Evolutionary conservation across 1,284 basidiomycete species (phyloP).

Genomic region (Xerocomus minutiporus): DNA sequence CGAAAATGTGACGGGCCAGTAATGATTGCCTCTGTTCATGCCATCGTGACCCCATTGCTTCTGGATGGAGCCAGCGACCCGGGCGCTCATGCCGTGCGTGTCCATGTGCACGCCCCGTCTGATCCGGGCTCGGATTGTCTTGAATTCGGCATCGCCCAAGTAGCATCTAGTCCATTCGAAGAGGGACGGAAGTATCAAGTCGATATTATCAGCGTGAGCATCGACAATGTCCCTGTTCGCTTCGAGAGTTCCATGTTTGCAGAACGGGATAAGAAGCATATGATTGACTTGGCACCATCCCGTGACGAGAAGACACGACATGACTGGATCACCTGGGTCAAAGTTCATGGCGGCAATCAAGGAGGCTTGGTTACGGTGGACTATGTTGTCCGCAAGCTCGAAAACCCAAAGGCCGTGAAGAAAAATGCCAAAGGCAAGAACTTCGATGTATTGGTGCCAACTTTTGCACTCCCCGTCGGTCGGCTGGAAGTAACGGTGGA

Average conservation of each 20-base stretch:
- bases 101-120: constrained; percentile 52
- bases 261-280: constrained; percentile 35
- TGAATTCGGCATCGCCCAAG: constrained; percentile 68
- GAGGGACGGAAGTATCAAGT: constrained; percentile 38
- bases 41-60: constrained; percentile 50
- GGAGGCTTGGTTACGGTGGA: constrained; percentile 55
- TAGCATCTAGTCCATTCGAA: constrained; percentile 16
- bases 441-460: constrained; percentile 57
- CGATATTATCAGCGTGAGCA: constrained; percentile 53
- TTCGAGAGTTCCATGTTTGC: constrained; percentile 47
- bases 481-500: constrained; percentile 60
- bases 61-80: constrained; percentile 30
- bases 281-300: constrained; percentile 37
- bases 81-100: constrained; percentile 54
- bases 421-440: constrained; percentile 32
- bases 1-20: constrained; percentile 51
- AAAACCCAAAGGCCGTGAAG: constrained; percentile 25
- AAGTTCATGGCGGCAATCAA: constrained; percentile 49
- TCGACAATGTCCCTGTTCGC: constrained; percentile 61
- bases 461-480: constrained; percentile 62
- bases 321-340: constrained; percentile 64
- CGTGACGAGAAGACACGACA: constrained; percentile 47
- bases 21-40: constrained; percentile 58
- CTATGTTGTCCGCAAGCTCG: constrained; percentile 47
- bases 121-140: constrained; percentile 60